Conservation (phyloP, 2,329 filamentous ascomycete genomes). For the Aspergillus brunneoviolaceus region DNA sequence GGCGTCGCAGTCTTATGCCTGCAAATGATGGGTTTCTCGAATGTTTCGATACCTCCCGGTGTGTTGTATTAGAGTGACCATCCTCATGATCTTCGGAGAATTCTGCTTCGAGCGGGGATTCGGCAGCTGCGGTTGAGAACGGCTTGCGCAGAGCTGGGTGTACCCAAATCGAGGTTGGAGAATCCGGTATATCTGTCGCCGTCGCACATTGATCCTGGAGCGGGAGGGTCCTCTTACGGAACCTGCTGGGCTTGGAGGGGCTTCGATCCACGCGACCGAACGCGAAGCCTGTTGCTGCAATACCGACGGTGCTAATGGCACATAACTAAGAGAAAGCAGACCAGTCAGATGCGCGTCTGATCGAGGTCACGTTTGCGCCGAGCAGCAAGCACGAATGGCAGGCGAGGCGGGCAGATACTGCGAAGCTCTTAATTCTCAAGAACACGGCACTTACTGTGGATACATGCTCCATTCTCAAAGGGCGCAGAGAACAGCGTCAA, state of each 20-base stretch:
- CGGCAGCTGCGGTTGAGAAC: conserved; percentile 16
- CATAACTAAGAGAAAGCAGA: conserved; percentile 50
- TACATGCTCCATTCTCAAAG: conserved; percentile 43
- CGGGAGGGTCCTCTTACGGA: conserved; percentile 28
- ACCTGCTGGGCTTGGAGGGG: conserved; percentile 29
- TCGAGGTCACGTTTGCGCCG: not conserved
- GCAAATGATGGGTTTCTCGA: conserved; percentile 30
- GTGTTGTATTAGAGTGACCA: conserved; percentile 10
- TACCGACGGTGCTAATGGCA: conserved; percentile 63
- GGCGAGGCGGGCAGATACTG: not conserved
- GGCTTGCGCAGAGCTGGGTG: conserved; percentile 19
- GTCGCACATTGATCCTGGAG: conserved; percentile 22
- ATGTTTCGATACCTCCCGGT: conserved; percentile 19
- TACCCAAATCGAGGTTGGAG: conserved; percentile 12
- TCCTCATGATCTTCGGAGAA: conserved; percentile 17
- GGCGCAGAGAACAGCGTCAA: conserved; percentile 29
- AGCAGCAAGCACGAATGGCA: not conserved
- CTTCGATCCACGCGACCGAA: conserved; percentile 53
- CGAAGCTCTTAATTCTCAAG: not conserved
- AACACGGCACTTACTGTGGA: conserved; percentile 35
- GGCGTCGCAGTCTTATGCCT: conserved; percentile 33
- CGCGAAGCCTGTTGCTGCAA: conserved; percentile 59
- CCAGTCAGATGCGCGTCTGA: not conserved
- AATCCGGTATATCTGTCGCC: conserved; percentile 14
- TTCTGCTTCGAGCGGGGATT: conserved; percentile 12